These are phyloP conservation scores for Pythium biforme DNA, from an alignment of 352 stramenopile genomes.

Conservation along the genomic window DNA sequence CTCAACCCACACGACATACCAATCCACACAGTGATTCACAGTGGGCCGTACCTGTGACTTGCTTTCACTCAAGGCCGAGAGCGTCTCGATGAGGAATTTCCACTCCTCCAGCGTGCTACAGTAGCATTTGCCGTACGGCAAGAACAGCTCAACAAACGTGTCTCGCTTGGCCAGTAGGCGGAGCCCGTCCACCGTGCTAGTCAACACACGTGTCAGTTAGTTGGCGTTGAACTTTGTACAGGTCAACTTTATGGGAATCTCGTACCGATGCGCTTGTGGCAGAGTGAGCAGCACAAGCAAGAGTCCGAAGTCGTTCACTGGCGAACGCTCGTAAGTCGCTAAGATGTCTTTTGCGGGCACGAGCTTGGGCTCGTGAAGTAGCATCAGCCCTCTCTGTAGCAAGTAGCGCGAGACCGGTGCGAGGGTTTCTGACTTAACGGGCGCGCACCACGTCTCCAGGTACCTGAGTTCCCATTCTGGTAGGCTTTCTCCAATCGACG, in stretches of 20 bases:
- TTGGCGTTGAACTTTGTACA: too few species aligned
- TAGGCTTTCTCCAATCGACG: constrained; percentile 18
- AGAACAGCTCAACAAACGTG: constrained; percentile 59
- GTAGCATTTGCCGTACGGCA: constrained; percentile 73
- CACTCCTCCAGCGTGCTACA: constrained; percentile 73
- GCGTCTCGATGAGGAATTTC: constrained; percentile 65
- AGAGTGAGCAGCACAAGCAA: constrained; percentile 67
- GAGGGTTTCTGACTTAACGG: constrained; percentile 17
- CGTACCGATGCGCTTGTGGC: constrained; percentile 53
- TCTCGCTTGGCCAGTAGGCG: constrained; percentile 49
- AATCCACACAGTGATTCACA: background rate
- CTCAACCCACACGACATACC: background rate
- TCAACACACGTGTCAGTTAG: constrained; percentile 6
- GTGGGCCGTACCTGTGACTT: constrained; percentile 30
- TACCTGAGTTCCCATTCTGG: constrained; percentile 58
- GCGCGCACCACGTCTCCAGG: constrained; percentile 44
- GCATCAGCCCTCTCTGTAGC: constrained; percentile 41
- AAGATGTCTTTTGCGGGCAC: constrained; percentile 42
- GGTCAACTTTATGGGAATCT: too few species aligned
- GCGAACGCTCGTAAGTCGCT: constrained; percentile 7
- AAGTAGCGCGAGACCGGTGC: constrained; percentile 33
- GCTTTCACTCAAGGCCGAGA: constrained; percentile 46
- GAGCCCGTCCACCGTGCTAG: constrained; percentile 56
- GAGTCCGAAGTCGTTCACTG: constrained; percentile 55
- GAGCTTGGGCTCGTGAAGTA: constrained; percentile 53